Percentiles rank a stretch among this genome's conserved stretches.
Evolutionary conservation across 176 grass and related monocot species (phyloP).

Genomic region (Pharus latifolius): DNA sequence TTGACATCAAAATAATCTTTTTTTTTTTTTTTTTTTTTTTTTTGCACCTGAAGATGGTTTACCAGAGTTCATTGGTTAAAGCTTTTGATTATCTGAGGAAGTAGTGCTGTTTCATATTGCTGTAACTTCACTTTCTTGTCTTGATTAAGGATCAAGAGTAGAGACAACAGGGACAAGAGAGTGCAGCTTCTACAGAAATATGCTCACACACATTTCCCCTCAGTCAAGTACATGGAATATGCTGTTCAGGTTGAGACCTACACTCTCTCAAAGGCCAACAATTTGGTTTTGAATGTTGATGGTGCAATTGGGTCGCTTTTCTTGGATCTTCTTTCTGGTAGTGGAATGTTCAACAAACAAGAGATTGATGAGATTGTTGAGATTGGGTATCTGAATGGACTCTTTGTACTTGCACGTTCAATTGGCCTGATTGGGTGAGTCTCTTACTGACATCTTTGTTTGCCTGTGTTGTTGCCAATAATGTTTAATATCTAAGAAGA

Average conservation of each 20-base stretch:
- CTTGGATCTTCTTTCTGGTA: slow-evolving; percentile 94
- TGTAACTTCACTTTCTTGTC: neutral
- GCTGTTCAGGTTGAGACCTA: slow-evolving; percentile 87
- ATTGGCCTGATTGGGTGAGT: slow-evolving; percentile 91
- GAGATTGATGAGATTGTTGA: slow-evolving; percentile 95
- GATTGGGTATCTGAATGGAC: slow-evolving; percentile 94
- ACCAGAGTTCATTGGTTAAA: neutral
- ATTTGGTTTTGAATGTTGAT: slow-evolving; percentile 74
- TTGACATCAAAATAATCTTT: slow-evolving; percentile 6
- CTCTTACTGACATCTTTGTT: neutral
- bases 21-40: too few species aligned
- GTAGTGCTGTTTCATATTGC: neutral
- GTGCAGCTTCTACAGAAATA: slow-evolving; percentile 97
- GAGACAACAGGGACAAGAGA: slow-evolving; percentile 97
- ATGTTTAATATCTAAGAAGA: neutral
- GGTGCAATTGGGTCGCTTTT: slow-evolving; percentile 92
- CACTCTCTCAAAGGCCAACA: slow-evolving; percentile 90
- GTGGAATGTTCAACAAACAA: slow-evolving; percentile 93
- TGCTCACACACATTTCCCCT: slow-evolving; percentile 84
- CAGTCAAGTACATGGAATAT: slow-evolving; percentile 91
- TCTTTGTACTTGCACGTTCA: slow-evolving; percentile 93
- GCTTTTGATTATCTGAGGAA: neutral
- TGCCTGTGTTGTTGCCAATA: neutral
- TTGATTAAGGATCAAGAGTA: slow-evolving; percentile 84
- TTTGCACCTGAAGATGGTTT: neutral